These are phyloP conservation scores for Hypericum perforatum DNA, from an alignment of 345 rosid genomes.

Conservation along the genomic window DNA sequence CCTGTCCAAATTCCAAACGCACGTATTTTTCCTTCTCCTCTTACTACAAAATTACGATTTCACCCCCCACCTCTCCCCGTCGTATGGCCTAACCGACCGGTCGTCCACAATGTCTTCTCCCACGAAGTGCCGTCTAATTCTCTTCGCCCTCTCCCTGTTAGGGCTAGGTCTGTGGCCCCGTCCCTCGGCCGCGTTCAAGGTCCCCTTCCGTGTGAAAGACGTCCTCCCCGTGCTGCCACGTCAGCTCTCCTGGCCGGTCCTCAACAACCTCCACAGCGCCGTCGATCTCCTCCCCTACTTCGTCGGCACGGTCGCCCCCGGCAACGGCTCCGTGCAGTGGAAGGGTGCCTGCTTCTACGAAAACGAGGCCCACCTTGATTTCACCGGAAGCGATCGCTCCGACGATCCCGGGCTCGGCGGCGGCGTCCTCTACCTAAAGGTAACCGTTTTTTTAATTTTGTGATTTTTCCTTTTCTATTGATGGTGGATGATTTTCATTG, in stretches of 20 bases:
- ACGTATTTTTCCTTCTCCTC: too few relatives aligned
- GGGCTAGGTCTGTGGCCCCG: constrained; percentile 15
- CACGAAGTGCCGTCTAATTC: neutral
- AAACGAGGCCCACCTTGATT: constrained; percentile 67
- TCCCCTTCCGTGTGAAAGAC: constrained; percentile 66
- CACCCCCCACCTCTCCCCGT: neutral
- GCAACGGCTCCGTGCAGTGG: constrained; percentile 57
- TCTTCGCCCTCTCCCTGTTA: constrained; percentile 1
- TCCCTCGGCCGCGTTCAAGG: constrained; percentile 33
- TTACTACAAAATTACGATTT: too few relatives aligned
- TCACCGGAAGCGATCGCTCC: constrained; percentile 46
- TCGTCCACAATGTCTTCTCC: neutral
- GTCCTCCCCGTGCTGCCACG: constrained; percentile 79
- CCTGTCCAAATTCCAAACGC: too few relatives aligned
- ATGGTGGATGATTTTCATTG: neutral
- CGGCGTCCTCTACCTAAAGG: constrained; percentile 73
- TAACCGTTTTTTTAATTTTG: constrained; percentile 10
- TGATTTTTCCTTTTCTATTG: neutral
- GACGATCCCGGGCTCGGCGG: constrained; percentile 58
- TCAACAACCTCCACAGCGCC: constrained; percentile 75
- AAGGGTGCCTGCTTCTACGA: constrained; percentile 86
- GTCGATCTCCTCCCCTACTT: constrained; percentile 81
- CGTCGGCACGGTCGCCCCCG: constrained; percentile 63
- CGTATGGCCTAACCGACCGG: neutral
- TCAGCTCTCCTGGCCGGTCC: constrained; percentile 86